phyloP scores from a whole-genome alignment of 805 yeast genomes.

The Ogataea saltuana region DNA sequence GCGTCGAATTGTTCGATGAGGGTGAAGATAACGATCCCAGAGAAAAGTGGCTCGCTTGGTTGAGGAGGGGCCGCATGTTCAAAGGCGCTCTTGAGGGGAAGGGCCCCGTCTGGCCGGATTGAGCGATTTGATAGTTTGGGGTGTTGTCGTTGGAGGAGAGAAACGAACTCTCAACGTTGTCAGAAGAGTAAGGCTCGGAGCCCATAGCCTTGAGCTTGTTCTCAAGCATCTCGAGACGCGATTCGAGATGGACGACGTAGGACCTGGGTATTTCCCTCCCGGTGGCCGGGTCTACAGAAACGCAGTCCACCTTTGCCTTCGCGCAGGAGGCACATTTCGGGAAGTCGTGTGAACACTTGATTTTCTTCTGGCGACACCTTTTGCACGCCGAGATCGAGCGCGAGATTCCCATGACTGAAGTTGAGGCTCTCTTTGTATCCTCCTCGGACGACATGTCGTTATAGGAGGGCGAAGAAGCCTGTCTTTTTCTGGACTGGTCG shows the following conservation, averaged over 20 bases:
- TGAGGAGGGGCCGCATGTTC: conserved; percentile 5
- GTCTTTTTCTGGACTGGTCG: conserved; percentile 9
- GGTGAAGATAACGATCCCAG: too few relatives aligned
- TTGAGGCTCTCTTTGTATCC: conserved; percentile 19
- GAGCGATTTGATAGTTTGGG: too few relatives aligned
- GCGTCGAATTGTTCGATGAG: not conserved
- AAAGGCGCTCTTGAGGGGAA: conserved; percentile 1
- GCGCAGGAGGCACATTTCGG: conserved; percentile 66
- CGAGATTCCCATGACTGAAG: conserved; percentile 45
- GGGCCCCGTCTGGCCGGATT: too few relatives aligned
- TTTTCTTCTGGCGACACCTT: conserved; percentile 70
- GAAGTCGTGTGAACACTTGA: conserved; percentile 65
- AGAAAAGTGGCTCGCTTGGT: conserved; percentile 1
- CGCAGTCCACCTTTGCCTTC: conserved; percentile 70
- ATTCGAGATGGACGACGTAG: conserved; percentile 71
- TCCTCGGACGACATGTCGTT: conserved; percentile 1
- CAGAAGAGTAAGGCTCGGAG: conserved; percentile 3
- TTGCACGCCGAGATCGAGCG: conserved; percentile 82
- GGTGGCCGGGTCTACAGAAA: conserved; percentile 84
- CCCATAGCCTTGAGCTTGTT: conserved; percentile 46
- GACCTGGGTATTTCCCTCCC: conserved; percentile 85
- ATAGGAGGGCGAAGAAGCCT: conserved; percentile 1
- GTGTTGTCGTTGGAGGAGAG: too few relatives aligned
- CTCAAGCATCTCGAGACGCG: conserved; percentile 59
- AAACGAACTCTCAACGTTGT: not conserved